These are phyloP conservation scores for Trametes coccinea DNA, from an alignment of 768 basidiomycete genomes.

Conservation along the genomic window DNA sequence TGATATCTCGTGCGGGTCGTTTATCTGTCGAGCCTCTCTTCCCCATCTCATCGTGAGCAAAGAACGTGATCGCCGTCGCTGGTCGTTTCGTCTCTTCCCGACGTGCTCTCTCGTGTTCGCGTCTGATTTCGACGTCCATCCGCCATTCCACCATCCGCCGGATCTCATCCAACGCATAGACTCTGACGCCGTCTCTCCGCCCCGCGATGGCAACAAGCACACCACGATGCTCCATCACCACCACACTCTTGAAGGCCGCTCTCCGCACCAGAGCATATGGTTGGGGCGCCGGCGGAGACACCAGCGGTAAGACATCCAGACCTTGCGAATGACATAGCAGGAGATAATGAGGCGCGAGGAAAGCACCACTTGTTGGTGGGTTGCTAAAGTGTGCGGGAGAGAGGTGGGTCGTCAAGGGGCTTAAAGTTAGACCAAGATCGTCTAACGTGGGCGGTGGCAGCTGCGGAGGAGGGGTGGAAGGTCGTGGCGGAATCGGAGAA, in stretches of 20 bases:
- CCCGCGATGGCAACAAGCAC: slow-evolving; percentile 91
- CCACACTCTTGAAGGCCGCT: slow-evolving; percentile 82
- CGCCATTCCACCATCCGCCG: slow-evolving; percentile 88
- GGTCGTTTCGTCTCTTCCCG: slow-evolving; percentile 65
- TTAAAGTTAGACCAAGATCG: slow-evolving; percentile 75
- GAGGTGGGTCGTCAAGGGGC: slow-evolving; percentile 64
- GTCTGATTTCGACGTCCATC: slow-evolving; percentile 73
- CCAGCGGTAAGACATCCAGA: slow-evolving; percentile 79
- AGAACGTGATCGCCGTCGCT: slow-evolving; percentile 20
- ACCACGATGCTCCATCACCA: slow-evolving; percentile 90
- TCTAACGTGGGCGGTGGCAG: slow-evolving; percentile 69
- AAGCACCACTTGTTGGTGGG: slow-evolving; percentile 76
- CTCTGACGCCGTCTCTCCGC: slow-evolving; percentile 80
- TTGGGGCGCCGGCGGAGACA: slow-evolving; percentile 69
- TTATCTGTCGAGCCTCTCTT: slow-evolving; percentile 46
- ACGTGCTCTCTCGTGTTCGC: slow-evolving; percentile 72
- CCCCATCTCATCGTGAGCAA: slow-evolving; percentile 47
- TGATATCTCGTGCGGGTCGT: slow-evolving; percentile 7
- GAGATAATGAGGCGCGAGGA: slow-evolving; percentile 78
- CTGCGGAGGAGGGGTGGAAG: slow-evolving; percentile 69
- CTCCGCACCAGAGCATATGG: slow-evolving; percentile 83
- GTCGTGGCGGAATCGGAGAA: slow-evolving; percentile 55
- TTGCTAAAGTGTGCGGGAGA: slow-evolving; percentile 77
- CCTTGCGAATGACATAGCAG: slow-evolving; percentile 86
- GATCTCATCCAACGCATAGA: slow-evolving; percentile 86